Conservation (phyloP, 345 rosid genomes). For the Populus euphratica region DNA sequence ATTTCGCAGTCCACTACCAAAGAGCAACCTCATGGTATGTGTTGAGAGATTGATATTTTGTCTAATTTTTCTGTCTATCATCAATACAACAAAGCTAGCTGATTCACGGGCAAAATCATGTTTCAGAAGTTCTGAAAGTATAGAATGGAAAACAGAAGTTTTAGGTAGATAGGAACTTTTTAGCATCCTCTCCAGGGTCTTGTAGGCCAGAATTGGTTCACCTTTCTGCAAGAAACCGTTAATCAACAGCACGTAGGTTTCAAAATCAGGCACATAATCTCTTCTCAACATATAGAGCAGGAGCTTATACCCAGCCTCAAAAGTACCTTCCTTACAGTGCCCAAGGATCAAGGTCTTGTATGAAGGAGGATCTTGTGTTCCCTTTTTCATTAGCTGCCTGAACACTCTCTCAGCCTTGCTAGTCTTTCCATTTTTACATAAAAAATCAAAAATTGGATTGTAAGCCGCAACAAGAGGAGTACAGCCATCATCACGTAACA, state of each 20-base stretch:
- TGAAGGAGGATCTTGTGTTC: constrained; percentile 62
- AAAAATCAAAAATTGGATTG: constrained; percentile 60
- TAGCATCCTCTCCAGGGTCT: constrained; percentile 61
- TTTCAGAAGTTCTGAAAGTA: constrained; percentile 56
- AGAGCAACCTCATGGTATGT: constrained; percentile 45
- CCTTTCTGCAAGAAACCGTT: constrained; percentile 53
- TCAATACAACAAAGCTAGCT: constrained; percentile 43
- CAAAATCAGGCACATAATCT: constrained; percentile 56
- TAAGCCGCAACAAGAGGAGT: constrained; percentile 68
- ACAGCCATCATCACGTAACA: constrained; percentile 14
- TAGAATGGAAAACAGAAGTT: constrained; percentile 54
- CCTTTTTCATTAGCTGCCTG: constrained; percentile 81
- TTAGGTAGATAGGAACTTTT: constrained; percentile 61
- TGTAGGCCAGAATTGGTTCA: constrained; percentile 59
- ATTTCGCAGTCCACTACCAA: constrained; percentile 35
- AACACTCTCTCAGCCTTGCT: constrained; percentile 61
- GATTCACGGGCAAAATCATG: constrained; percentile 46
- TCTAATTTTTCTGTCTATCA: constrained; percentile 60
- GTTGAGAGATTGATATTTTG: constrained; percentile 59
- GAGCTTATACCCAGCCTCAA: constrained; percentile 54
- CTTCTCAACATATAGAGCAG: constrained; percentile 71
- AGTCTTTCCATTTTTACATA: constrained; percentile 68
- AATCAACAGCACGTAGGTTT: constrained; percentile 53
- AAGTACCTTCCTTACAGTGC: constrained; percentile 63
- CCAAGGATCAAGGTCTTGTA: constrained; percentile 61